These are phyloP conservation scores for Chondrus crispus DNA, from an alignment of 23 red algal genomes.

Conservation along the genomic window DNA sequence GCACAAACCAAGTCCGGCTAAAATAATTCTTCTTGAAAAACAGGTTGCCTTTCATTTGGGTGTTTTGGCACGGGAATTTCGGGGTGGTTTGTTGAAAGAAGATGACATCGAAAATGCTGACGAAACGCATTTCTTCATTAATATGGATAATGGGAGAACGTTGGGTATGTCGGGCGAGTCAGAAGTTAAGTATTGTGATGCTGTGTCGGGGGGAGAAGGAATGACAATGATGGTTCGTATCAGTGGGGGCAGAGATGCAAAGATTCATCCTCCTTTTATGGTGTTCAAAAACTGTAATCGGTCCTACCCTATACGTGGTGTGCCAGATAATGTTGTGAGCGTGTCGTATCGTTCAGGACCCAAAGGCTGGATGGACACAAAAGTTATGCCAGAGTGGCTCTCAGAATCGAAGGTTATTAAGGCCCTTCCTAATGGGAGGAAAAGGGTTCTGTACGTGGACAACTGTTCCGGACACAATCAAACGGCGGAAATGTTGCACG, in stretches of 20 bases:
- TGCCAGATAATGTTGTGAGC: background rate
- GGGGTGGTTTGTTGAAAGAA: background rate
- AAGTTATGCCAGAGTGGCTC: background rate
- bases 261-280: background rate
- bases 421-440: background rate
- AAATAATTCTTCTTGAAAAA: background rate
- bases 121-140: background rate
- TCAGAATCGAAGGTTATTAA: background rate
- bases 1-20: background rate
- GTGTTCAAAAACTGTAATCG: background rate
- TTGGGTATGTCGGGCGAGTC: background rate
- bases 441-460: background rate
- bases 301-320: background rate
- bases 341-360: constrained; percentile 5
- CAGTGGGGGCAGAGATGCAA: background rate
- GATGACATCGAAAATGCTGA: background rate
- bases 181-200: background rate
- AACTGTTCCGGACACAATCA: background rate
- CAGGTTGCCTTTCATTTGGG: background rate
- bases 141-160: background rate
- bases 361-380: background rate
- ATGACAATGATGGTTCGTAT: background rate
- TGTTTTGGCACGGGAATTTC: background rate
- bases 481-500: background rate
- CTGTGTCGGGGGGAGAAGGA: background rate